Evolutionary conservation across 192 early-diverging fungal species (phyloP).

Genomic region (Haplosporangium gracile): DNA sequence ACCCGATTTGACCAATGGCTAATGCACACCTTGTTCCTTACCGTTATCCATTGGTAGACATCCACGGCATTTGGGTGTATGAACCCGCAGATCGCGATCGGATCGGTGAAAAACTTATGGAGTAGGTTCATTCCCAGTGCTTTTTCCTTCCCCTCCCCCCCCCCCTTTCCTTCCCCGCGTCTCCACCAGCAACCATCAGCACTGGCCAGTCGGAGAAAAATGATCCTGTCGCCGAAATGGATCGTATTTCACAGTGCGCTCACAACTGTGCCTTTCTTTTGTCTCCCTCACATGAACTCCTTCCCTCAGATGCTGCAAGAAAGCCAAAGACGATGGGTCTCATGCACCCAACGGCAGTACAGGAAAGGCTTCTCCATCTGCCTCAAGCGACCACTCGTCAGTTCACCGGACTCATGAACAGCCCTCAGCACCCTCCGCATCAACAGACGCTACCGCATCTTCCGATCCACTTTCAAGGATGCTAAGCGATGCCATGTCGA

Average conservation of each 20-base stretch:
- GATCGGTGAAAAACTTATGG: conserved; percentile 62
- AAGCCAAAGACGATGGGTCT: conserved; percentile 28
- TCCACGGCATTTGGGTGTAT: conserved; percentile 85
- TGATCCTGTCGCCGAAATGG: conserved; percentile 4
- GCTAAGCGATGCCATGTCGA: conserved; percentile 47
- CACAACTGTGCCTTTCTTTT: conserved; percentile 2
- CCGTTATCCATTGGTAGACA: conserved; percentile 36
- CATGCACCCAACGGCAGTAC: neutral
- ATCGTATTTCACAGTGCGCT: conserved; percentile 7
- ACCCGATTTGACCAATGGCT: neutral
- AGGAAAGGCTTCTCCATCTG: neutral
- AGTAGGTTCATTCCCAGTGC: conserved; percentile 48
- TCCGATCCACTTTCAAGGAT: conserved; percentile 38
- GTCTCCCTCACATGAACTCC: conserved; percentile 1
- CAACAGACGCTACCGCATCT: neutral
- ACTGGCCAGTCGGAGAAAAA: neutral
- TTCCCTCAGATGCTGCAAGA: conserved; percentile 35
- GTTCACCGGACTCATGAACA: neutral
- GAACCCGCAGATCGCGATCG: conserved; percentile 77
- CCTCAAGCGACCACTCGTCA: neutral
- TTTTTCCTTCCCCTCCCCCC: neutral
- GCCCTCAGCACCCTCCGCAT: neutral
- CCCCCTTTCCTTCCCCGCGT: conserved; percentile 4
- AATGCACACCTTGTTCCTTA: neutral
- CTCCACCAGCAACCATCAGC: neutral